phyloP scores from a whole-genome alignment of 1,284 basidiomycete genomes.

The Athelia psychrophila region DNA sequence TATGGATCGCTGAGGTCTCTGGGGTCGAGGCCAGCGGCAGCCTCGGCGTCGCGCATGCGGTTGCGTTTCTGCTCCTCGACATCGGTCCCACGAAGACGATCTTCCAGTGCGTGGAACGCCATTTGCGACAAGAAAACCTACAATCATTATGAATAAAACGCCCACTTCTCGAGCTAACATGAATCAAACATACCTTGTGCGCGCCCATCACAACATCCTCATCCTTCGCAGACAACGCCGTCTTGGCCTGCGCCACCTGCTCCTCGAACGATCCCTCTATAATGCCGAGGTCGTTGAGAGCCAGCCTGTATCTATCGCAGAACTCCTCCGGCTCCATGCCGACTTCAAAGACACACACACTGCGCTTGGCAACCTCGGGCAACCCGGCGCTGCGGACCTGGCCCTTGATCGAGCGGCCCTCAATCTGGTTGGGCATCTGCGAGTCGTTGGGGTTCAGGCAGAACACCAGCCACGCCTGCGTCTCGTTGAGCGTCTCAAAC shows the following conservation, averaged over 20 bases:
- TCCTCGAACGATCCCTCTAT: conserved; percentile 51
- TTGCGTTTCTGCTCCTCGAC: conserved; percentile 83
- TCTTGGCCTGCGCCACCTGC: conserved; percentile 57
- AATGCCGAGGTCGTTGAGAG: conserved; percentile 46
- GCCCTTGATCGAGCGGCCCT: conserved; percentile 88
- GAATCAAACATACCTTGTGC: conserved; percentile 61
- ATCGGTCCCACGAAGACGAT: conserved; percentile 80
- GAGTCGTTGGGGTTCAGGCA: conserved; percentile 95
- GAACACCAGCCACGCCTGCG: conserved; percentile 91
- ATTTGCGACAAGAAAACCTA: conserved; percentile 89
- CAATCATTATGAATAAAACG: background rate
- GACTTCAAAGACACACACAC: conserved; percentile 73
- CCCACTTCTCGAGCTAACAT: background rate
- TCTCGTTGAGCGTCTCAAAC: conserved; percentile 87
- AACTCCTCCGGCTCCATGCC: conserved; percentile 89
- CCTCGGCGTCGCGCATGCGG: conserved; percentile 70
- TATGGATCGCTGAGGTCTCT: conserved; percentile 75
- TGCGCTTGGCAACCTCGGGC: conserved; percentile 73
- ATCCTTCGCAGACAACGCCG: conserved; percentile 66
- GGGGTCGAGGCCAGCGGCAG: conserved; percentile 69
- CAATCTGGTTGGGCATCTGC: conserved; percentile 91
- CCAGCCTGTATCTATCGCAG: conserved; percentile 75
- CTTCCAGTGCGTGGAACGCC: conserved; percentile 90
- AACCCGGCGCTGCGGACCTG: conserved; percentile 86
- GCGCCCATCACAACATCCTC: conserved; percentile 79